A percentile compares a stretch with the other conserved stretches of the same genome.
Conservation (phyloP, 768 basidiomycete species). For the Dentipellis sp. region DNA sequence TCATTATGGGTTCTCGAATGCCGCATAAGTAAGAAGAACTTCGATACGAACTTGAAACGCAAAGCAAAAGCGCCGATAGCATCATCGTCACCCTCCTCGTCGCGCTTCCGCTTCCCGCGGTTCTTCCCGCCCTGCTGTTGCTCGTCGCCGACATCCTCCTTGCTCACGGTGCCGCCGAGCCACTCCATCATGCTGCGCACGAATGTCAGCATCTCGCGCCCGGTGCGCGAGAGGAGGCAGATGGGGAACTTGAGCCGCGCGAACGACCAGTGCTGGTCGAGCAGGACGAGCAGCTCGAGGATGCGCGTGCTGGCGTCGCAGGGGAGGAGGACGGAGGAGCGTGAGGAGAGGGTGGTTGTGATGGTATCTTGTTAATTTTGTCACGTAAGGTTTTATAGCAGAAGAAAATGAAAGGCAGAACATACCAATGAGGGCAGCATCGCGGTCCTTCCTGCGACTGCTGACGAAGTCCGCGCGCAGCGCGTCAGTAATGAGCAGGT, state of each 20-base stretch:
- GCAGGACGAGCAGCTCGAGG: conserved; percentile 87
- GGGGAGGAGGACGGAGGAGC: conserved; percentile 80
- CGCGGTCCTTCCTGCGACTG: conserved; percentile 83
- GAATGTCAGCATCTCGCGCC: conserved; percentile 87
- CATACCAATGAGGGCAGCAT: conserved; percentile 77
- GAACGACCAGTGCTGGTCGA: conserved; percentile 97
- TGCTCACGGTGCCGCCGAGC: conserved; percentile 92
- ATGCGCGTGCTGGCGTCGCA: conserved; percentile 93
- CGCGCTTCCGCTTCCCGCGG: conserved; percentile 34
- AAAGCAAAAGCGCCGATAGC: conserved; percentile 79
- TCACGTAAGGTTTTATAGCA: neutral
- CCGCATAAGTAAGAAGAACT: neutral
- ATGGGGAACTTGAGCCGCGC: conserved; percentile 79
- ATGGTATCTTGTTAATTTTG: conserved; percentile 58
- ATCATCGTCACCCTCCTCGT: conserved; percentile 58
- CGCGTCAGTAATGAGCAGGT: conserved; percentile 90
- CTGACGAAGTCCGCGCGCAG: conserved; percentile 77
- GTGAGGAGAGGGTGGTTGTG: conserved; percentile 72
- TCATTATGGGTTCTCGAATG: neutral
- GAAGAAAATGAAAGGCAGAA: conserved; percentile 7
- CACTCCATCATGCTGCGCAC: conserved; percentile 98
- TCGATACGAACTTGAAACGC: conserved; percentile 70
- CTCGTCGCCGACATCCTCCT: conserved; percentile 84
- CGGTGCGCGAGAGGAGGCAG: conserved; percentile 87
- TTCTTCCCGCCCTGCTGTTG: conserved; percentile 34